Evolutionary conservation across 106 monocot genomes (phyloP), one percentile per base, ranked within the genome.

Genomic region (Narthecium ossifragum): DNA sequence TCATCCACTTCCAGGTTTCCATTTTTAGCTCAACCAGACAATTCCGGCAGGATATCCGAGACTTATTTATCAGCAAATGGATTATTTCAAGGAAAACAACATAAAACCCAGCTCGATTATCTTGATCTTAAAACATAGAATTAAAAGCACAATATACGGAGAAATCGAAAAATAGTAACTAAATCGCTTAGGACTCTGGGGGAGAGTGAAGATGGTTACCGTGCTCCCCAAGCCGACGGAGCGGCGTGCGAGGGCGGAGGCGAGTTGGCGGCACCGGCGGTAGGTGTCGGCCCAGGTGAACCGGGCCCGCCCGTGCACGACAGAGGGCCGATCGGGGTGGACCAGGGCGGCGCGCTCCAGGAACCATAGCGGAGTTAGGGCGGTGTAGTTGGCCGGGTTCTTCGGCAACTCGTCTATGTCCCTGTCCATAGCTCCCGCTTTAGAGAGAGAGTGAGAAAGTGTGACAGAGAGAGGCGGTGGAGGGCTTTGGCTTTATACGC

Each of bases 361-460:
- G 76, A 96, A 90, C 96, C 86, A 87, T 14, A 96, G 81, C 11
- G 96, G 96, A 21, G 90, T 96, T 23, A 96, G 80, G 18, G 90
- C 83, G 41, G 70, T 87, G 78, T 86, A 73, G 79, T 90, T 96
- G 17, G 96, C 96, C 7, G 65, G 60, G 71, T 90, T 96, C 70
- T 84, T 86, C 8, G 96, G 96, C 21, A 96, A 65, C 14, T 90
- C 86, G 68, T 96, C 96, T 57, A 90, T 87, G 71, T 90, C 90
- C 57, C 74, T 66, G 63, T 73, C 65, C 58, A 18, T n/a, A n/a
- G n/a, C n/a, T n/a, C n/a, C n/a, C n/a, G n/a, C n/a, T n/a, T n/a
- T n/a, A n/a, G n/a, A n/a, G n/a, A n/a, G n/a, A n/a, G n/a, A n/a
- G n/a, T n/a, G n/a, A n/a, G n/a, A n/a, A n/a, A n/a, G n/a, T n/a